Evolutionary conservation across 352 stramenopile species (phyloP), one percentile per base, ranked within the genome.

Genomic region (Bremia lactucae): DNA sequence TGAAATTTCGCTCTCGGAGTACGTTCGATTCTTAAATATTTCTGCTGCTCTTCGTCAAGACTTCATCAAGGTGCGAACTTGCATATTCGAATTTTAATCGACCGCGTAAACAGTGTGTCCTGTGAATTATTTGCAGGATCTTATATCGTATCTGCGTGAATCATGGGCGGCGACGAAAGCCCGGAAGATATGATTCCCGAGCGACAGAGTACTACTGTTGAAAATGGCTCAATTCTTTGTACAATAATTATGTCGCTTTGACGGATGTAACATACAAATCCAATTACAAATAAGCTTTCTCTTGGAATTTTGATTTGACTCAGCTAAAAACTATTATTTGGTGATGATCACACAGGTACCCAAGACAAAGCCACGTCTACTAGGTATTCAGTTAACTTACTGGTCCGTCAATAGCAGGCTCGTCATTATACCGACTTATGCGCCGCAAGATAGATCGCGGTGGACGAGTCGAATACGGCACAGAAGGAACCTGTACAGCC

Each of bases 11-110:
- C 51, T 92, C 11, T 61, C 50, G 1, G 72, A 83, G 20, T 76
- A 92, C 34, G 77, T 85, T 25, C 58, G 70, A 41, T 68, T 61
- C 29, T 46, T 92, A 21, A 83, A 88, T 25, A 46, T 92, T 1
- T 54, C 72, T 18, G 53, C 62, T 20, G 49, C 39, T 0, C 52
- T 78, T 19, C 63, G 76, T 18, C 47, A 67, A n/a, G 59, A 60
- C 3, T 92, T 81, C 43, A 60, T 92, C 15, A 52, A 82, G 60
- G 79, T 67, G 35, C 21, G 51, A 26, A 29, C 35, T 41, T 20
- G 13, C 15, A 13, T 16, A n/a, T 4, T 15, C 4, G 7, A 16
- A 16, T 33, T 13, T 15, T 33, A 33, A 6, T 33, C n/a, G 10
- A 2, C 15, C 6, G 11, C 28, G 4, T 15, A 10, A 33, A 33